phyloP scores from a whole-genome alignment of 257 asterid species.

The Hygrophila difformis region DNA sequence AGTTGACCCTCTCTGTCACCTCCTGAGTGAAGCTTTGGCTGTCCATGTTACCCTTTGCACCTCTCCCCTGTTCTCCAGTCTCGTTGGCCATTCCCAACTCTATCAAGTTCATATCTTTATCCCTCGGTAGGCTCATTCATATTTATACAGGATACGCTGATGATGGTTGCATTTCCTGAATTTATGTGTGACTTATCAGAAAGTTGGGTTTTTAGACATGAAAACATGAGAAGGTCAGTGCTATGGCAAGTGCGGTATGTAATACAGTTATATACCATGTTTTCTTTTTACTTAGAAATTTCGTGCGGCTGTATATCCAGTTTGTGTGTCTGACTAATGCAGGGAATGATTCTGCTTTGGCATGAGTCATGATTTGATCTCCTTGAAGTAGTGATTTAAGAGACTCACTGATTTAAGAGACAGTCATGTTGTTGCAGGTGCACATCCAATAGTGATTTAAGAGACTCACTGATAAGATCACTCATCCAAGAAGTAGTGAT shows the following conservation, averaged over 20 bases:
- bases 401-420: too few species aligned
- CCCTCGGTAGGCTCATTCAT: background rate
- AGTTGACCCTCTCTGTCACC: too few species aligned
- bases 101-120: too few species aligned
- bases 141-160: constrained; percentile 44
- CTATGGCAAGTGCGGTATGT: constrained; percentile 58
- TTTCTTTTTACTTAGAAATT: background rate
- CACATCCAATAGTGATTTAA: too few species aligned
- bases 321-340: constrained; percentile 10
- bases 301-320: too few species aligned
- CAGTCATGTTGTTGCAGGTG: constrained; percentile 42
- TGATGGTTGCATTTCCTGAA: constrained; percentile 47
- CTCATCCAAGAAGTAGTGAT: too few species aligned
- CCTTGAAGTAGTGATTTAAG: constrained; percentile 53
- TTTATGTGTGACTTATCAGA: constrained; percentile 36
- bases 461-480: too few species aligned
- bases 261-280: background rate
- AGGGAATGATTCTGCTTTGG: constrained; percentile 72
- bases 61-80: too few species aligned
- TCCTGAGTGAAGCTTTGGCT: too few species aligned
- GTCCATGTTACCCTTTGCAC: too few species aligned
- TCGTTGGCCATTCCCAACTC: background rate
- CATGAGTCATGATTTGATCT: constrained; percentile 57
- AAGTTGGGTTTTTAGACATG: constrained; percentile 52
- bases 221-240: constrained; percentile 61